Evolutionary conservation across 176 grass and related monocot genomes (phyloP), one percentile per base, ranked within the genome.

Genomic region (Juncus inflexus): DNA sequence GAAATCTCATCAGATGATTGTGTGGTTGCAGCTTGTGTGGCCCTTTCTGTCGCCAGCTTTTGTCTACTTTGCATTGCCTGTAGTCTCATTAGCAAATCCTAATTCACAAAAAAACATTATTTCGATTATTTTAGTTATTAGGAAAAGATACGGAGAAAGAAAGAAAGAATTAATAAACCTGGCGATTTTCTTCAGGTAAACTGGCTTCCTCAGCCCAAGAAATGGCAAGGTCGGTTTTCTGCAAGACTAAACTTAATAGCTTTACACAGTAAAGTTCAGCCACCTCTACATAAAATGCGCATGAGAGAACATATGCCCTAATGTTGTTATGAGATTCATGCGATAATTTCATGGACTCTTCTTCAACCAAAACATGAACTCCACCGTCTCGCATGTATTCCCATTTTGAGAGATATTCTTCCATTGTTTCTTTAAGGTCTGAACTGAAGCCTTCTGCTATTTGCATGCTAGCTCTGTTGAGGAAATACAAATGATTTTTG

Each of bases 11-110:
- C 13, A 50, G 42, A 40, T 11, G 15, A 63, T 14, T 55, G 37
- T n/a, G 51, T 63, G 52, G 60, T 47, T 51, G 19, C 4, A 55
- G n/a, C 14, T 14, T 19, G 15, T 41, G 66, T 9, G 13, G 35
- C 57, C 35, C 37, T 56, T 43, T 63, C 6, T 66, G 55, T 42
- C 10, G 13, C 56, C 62, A 43, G 55, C 42, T 52, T 66, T 76
- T 51, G 40, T 45, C 6, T 55, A 58, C 19, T 45, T 37, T 40
- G 72, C 57, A 85, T 53, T 19, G 40, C 50, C 12, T 60, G 71
- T 16, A 80, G 54, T 56, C 15, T 85, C 66, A 50, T 79, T 59
- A 79, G 13, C 51, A 80, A 54, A 5, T 61, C 72, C 82, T 85
- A 51, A 40, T 69, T 69, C 52, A 45, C 10, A 71, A 15, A 47